Evolutionary conservation across 441 rosid genomes (phyloP).

Genomic region (Arabidopsis lyrata): DNA sequence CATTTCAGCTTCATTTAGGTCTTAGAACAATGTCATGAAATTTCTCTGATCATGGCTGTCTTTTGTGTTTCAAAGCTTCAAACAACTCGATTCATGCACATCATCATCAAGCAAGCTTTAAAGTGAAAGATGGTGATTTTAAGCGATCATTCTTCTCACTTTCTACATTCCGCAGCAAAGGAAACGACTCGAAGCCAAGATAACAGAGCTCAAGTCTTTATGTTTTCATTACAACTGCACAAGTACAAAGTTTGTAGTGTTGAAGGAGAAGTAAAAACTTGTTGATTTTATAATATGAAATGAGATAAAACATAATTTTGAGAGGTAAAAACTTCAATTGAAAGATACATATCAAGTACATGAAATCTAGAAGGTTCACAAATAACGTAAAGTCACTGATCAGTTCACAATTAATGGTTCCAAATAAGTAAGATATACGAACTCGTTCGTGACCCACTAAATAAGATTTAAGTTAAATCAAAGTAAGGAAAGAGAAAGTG

Average conservation of each 20-base stretch:
- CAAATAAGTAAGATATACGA: background rate
- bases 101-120: constrained; percentile 63
- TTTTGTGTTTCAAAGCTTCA: constrained; percentile 28
- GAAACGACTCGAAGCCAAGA: constrained; percentile 83
- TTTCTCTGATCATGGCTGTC: constrained; percentile 28
- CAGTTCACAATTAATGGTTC: background rate
- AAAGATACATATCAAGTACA: background rate
- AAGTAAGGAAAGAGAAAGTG: background rate
- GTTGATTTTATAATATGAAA: constrained; percentile 16
- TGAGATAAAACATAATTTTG: constrained; percentile 20
- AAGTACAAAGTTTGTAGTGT: constrained; percentile 35
- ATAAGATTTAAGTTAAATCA: background rate
- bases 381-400: background rate
- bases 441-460: constrained; percentile 10
- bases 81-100: constrained; percentile 56
- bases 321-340: background rate
- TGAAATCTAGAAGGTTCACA: too few species aligned
- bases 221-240: constrained; percentile 25
- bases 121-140: constrained; percentile 78
- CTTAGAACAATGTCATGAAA: constrained; percentile 12
- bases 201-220: constrained; percentile 37
- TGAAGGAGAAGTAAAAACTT: background rate
- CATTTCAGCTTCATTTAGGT: background rate
- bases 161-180: constrained; percentile 89
- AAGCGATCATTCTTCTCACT: constrained; percentile 93